A percentile compares a stretch with the other conserved stretches of the same genome.
phyloP scores from a whole-genome alignment of 352 stramenopile genomes.

The Pythium apleroticum region DNA sequence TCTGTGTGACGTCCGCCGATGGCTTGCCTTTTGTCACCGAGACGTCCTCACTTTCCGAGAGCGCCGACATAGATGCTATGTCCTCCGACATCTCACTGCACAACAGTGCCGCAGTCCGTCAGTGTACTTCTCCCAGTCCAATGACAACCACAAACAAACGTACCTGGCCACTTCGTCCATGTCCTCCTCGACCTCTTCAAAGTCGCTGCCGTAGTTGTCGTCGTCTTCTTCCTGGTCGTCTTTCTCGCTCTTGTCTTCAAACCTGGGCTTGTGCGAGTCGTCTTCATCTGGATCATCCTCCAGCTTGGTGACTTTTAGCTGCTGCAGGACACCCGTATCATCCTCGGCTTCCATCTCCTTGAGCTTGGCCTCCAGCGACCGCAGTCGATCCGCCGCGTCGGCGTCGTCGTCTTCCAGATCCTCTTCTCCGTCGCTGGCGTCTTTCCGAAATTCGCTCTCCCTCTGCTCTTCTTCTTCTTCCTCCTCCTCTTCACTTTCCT shows the following conservation, averaged over 20 bases:
- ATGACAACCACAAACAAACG: no score
- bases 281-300: constrained; percentile 30
- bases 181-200: constrained; percentile 55
- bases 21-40: neutral
- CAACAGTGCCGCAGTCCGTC: neutral
- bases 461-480: constrained; percentile 19
- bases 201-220: constrained; percentile 79
- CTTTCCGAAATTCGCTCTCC: constrained; percentile 10
- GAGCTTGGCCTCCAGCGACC: constrained; percentile 71
- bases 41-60: constrained; percentile 52
- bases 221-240: constrained; percentile 37
- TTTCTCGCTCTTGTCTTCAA: neutral
- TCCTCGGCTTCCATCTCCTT: constrained; percentile 85
- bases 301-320: constrained; percentile 51
- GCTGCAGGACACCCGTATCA: constrained; percentile 71
- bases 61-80: constrained; percentile 53
- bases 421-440: constrained; percentile 39
- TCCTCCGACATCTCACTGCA: constrained; percentile 61
- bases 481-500: constrained; percentile 8
- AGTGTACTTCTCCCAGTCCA: no score
- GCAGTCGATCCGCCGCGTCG: constrained; percentile 43
- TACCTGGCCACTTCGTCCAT: constrained; percentile 77
- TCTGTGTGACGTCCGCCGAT: constrained; percentile 7
- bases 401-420: constrained; percentile 65
- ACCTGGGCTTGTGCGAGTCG: constrained; percentile 21